Base-by-base conservation (phyloP, 495 filamentous ascomycete species). In the Penicillium robsamsonii region DNA sequence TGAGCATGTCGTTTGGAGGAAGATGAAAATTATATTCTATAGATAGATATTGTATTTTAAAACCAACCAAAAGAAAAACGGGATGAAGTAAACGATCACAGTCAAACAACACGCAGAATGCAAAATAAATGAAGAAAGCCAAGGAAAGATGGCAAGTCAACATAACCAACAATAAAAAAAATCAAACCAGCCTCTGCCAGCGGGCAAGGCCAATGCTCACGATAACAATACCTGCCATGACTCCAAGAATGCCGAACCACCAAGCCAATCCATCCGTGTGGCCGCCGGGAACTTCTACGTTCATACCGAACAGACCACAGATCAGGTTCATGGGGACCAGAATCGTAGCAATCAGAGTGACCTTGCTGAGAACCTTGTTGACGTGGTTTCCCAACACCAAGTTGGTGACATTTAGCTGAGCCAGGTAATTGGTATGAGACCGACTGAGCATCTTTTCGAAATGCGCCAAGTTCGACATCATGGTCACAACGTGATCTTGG, bases 401-500 rank as follows among this genome's bases (percentile, higher is more conserved):
- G 66, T 88, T 90, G 62, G 92, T 90, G 58, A 98, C 92, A 46
- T 88, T 92, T 56, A 98, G 82, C 73, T 97, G 94, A 13, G 94
- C 94, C 17, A 97, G 81, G 59, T 97, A 97, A 68, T 98, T 98
- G 74, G 87, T 87, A 75, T 97, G 95, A n/a, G 87, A 87, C 20
- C 95, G 88, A 7, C 88, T 91, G 51, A 98, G 84, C 82, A 98
- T 97, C 77, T 97, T 97, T 69, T 98, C 95, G 62, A 94, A 97
- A 67, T 98, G 94, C 10, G 83, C 85, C 50, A 98, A 75, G 70
- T 96, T 98, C 60, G 86, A 89, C 84, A 96, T 95, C 94, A 97
- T 97, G 57, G 94, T 97, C 31, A 98, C 90, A 33, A 98, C 93
- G 80, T 98, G 94, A 74, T 98, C 94, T 69, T 98, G 94, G 58